These are phyloP conservation scores for Penicillium sp. DNA, from an alignment of 2,329 filamentous ascomycete species.

Conservation along the genomic window DNA sequence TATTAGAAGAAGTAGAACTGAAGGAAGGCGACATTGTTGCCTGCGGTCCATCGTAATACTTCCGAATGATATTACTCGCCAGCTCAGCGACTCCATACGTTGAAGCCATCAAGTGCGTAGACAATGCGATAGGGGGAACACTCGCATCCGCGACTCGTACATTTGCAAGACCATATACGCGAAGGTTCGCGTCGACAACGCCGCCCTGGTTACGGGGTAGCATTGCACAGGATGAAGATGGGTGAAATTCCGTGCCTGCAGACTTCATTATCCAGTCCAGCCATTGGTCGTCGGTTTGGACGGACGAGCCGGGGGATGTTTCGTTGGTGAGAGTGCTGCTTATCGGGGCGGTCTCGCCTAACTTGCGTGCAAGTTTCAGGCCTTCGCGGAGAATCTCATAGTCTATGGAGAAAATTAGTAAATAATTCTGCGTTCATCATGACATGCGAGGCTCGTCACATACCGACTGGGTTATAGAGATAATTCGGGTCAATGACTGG, in stretches of 20 bases:
- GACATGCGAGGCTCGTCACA: background rate
- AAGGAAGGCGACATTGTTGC: background rate
- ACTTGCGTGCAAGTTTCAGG: slow-evolving; percentile 28
- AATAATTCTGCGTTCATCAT: background rate
- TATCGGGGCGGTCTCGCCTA: slow-evolving; percentile 27
- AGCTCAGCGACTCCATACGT: slow-evolving; percentile 39
- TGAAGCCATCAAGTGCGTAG: slow-evolving; percentile 38
- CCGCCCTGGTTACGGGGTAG: slow-evolving; percentile 29
- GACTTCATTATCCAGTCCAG: slow-evolving; percentile 21
- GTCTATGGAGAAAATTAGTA: slow-evolving; percentile 14
- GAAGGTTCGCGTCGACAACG: slow-evolving; percentile 32
- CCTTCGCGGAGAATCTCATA: slow-evolving; percentile 28
- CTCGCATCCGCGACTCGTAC: slow-evolving; percentile 36
- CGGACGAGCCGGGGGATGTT: slow-evolving; percentile 23
- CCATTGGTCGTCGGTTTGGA: slow-evolving; percentile 30
- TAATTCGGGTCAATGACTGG: slow-evolving; percentile 36
- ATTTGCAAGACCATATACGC: slow-evolving; percentile 34
- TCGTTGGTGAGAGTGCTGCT: slow-evolving; percentile 25
- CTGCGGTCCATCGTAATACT: slow-evolving; percentile 13
- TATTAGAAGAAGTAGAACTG: background rate
- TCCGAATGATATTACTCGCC: slow-evolving; percentile 32
- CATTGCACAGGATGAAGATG: slow-evolving; percentile 32
- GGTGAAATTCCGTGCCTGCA: slow-evolving; percentile 31
- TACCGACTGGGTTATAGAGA: slow-evolving; percentile 29
- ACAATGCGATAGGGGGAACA: slow-evolving; percentile 32